Evolutionary conservation across 192 early-diverging fungal species (phyloP).

Genomic region (Coemansia sp.): DNA sequence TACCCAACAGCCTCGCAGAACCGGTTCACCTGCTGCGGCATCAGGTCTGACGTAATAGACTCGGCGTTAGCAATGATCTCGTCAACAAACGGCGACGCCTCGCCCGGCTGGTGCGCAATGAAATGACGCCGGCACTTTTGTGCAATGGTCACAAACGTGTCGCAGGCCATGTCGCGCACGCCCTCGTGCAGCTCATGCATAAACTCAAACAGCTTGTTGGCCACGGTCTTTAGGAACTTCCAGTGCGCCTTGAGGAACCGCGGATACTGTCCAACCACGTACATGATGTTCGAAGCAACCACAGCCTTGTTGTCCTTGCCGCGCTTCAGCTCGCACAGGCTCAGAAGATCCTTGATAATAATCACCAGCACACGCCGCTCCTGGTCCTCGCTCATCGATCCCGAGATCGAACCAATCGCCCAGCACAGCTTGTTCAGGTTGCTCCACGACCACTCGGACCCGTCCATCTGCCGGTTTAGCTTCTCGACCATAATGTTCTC

Average conservation of each 20-base stretch:
- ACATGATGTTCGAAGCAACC: conserved; percentile 99
- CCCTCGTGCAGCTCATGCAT: conserved; percentile 99
- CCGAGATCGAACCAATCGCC: conserved; percentile 98
- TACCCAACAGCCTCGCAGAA: conserved; percentile 99
- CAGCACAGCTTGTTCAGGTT: conserved; percentile 98
- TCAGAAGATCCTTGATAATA: conserved; percentile 97
- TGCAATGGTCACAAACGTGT: conserved; percentile 99
- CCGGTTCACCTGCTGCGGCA: conserved; percentile 91
- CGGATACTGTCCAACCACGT: conserved; percentile 99
- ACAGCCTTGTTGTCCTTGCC: conserved; percentile 99
- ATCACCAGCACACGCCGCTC: conserved; percentile 97
- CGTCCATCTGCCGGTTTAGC: conserved; percentile 90
- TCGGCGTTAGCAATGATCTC: conserved; percentile 86
- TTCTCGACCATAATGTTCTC: conserved; percentile 96
- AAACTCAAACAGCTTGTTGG: conserved; percentile 99
- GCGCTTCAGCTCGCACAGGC: conserved; percentile 93
- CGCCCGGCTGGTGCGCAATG: conserved; percentile 87
- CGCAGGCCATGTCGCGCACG: conserved; percentile 99
- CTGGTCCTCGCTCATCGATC: conserved; percentile 93
- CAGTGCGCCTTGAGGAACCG: conserved; percentile 99
- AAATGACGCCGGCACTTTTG: conserved; percentile 97
- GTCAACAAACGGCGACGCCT: conserved; percentile 90
- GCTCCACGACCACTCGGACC: conserved; percentile 96
- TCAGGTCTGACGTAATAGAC: conserved; percentile 83
- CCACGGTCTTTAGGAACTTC: conserved; percentile 99